A percentile compares a stretch with the other conserved stretches of the same genome.
Evolutionary conservation across 768 basidiomycete genomes (phyloP).

Genomic region (Tricholoma sp.): DNA sequence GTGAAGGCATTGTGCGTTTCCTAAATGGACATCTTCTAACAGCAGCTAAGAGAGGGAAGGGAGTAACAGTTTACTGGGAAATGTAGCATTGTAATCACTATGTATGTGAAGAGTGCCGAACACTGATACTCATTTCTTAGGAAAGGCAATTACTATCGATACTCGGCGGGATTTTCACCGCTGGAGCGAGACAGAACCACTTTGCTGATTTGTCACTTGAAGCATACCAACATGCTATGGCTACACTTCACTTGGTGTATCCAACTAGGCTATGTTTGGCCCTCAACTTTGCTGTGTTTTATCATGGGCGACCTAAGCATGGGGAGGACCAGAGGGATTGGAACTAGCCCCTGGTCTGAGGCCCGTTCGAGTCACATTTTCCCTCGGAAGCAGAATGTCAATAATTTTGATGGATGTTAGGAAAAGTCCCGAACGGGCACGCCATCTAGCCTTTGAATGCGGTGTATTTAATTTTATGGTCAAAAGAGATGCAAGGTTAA

Average conservation of each 20-base stretch:
- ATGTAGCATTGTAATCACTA: conserved; percentile 44
- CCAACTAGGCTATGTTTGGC: conserved; percentile 86
- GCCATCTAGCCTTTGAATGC: conserved; percentile 90
- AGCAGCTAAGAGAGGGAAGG: conserved; percentile 66
- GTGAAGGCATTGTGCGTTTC: conserved; percentile 72
- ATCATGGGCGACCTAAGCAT: no score
- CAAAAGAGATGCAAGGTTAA: conserved; percentile 57
- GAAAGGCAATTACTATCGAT: conserved; percentile 83
- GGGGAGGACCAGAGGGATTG: no score
- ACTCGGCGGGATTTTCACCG: conserved; percentile 84
- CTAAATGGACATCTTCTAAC: conserved; percentile 47
- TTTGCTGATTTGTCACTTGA: conserved; percentile 75
- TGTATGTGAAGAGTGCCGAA: neutral
- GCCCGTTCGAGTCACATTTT: conserved; percentile 12
- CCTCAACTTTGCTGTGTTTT: conserved; percentile 93
- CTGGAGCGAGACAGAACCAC: conserved; percentile 61
- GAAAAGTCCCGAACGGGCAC: conserved; percentile 80
- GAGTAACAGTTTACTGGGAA: conserved; percentile 87
- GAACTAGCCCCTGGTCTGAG: no score
- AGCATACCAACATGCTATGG: conserved; percentile 77
- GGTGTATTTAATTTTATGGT: conserved; percentile 81
- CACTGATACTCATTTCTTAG: conserved; percentile 11
- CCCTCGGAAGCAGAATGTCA: neutral
- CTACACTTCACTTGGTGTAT: conserved; percentile 71
- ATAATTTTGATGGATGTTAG: conserved; percentile 51